Base-by-base conservation (phyloP, 73 alveolate species). In the Durusdinium trenchii region DNA sequence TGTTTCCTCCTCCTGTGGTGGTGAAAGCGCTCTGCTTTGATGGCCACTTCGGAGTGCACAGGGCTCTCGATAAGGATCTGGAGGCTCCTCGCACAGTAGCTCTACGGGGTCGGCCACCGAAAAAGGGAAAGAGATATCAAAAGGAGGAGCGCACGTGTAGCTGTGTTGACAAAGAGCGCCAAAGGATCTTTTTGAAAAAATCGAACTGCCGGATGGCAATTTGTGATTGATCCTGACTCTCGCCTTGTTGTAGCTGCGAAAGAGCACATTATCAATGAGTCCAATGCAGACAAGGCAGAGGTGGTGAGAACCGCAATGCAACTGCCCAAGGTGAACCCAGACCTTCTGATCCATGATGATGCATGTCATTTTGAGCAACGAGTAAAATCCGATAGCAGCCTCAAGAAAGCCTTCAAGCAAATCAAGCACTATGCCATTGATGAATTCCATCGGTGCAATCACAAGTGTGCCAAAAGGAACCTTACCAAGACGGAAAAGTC, bases 181-280 rank as follows among this genome's bases (percentile, higher is more conserved):
- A 81, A 30, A 35, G 91, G 91, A 45, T 48, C 23, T 18, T 69
- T 7, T 69, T 81, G 35, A 26, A 47, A 47, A 69, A 47, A 81
- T 46, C 35, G 91, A 20, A 81, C 91, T 0, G 91, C 71, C 9
- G 91, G 91, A 16, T 81, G 91, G 91, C 91, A 81, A 47, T 81
- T 81, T 35, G 91, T 81, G 35, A 47, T 81, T 35, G 91, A 81
- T 40, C 91, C 91, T 6, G 67, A 81, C 40, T 45, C 69, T 28
- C 47, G 91, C 47, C 67, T 38, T 18, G 69, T 81, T 43, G 30
- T 81, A 36, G 91, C 92, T 7, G 92, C 92, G 5, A n/a, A 30
- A n/a, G 92, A 82, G 47, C 92, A 82, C 47, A 28, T 48, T 4
- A 47, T 23, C n/a, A 82, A 48, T 7, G 61, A 48, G 51, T 32